phyloP scores from a whole-genome alignment of 306 rosid genomes.

The Prunus dulcis region DNA sequence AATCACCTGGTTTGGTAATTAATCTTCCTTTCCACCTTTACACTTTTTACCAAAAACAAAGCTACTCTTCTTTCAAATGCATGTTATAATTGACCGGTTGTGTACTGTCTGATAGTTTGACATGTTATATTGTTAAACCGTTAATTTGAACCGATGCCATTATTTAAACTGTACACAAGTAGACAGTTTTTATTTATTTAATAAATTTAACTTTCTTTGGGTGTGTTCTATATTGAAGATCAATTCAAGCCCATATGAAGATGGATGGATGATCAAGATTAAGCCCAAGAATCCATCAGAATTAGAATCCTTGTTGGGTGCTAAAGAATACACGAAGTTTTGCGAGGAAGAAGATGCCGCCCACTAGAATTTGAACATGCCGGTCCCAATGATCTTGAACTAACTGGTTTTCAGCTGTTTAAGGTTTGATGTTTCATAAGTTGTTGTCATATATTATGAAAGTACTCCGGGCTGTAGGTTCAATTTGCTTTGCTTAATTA shows the following conservation, averaged over 20 bases:
- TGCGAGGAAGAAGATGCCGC: constrained; percentile 89
- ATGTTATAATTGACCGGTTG: not conserved
- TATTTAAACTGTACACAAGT: no score
- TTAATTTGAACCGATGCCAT: no score
- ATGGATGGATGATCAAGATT: constrained; percentile 94
- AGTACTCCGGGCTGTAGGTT: constrained; percentile 14
- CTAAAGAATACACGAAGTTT: constrained; percentile 75
- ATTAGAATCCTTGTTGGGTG: constrained; percentile 60
- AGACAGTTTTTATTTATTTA: not conserved
- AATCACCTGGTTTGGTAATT: constrained; percentile 76
- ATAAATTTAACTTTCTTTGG: not conserved
- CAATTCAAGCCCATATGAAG: constrained; percentile 80
- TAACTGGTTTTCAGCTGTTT: constrained; percentile 29
- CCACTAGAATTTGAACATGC: constrained; percentile 41
- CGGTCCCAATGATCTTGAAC: constrained; percentile 16
- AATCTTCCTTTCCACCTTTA: not conserved
- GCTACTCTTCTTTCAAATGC: not conserved
- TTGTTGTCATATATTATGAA: constrained; percentile 25
- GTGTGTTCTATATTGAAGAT: constrained; percentile 40
- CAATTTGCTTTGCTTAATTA: constrained; percentile 1
- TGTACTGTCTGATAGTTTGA: not conserved
- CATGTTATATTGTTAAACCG: not conserved
- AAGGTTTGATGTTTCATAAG: constrained; percentile 23
- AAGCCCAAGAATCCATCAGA: constrained; percentile 72
- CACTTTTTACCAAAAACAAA: not conserved